Percentiles rank a stretch among this genome's conserved stretches.
Conservation (phyloP, 805 yeast genomes). For the Geotrichum ghanense region DNA sequence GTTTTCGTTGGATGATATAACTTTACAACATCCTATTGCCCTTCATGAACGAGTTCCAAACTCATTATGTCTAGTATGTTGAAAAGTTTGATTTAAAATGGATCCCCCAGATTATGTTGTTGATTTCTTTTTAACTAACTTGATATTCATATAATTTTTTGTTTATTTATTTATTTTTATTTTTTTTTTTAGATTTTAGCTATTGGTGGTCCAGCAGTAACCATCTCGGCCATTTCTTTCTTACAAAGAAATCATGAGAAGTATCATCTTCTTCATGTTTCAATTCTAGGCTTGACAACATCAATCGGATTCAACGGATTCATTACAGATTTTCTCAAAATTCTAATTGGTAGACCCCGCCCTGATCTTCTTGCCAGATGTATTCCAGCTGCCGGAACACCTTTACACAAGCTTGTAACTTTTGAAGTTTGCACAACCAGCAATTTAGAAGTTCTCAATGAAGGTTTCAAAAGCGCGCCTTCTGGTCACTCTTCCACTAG, state of each 20-base stretch:
- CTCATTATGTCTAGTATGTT: slow-evolving; percentile 34
- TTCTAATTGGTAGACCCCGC: slow-evolving; percentile 79
- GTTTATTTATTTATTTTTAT: too few relatives aligned
- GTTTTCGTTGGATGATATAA: slow-evolving; percentile 61
- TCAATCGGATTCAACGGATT: slow-evolving; percentile 49
- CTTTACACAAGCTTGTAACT: slow-evolving; percentile 27
- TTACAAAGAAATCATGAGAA: slow-evolving; percentile 17
- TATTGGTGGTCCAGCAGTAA: slow-evolving; percentile 20
- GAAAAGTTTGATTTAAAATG: not conserved
- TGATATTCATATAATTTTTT: too few relatives aligned
- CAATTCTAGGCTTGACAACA: slow-evolving; percentile 54
- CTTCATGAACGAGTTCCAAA: slow-evolving; percentile 59
- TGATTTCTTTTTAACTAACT: slow-evolving; percentile 44
- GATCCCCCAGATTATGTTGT: not conserved
- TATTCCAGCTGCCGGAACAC: slow-evolving; percentile 48
- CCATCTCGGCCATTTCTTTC: slow-evolving; percentile 18
- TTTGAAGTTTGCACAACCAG: slow-evolving; percentile 28
- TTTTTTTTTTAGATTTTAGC: slow-evolving; percentile 20
- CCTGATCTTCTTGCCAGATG: slow-evolving; percentile 90
- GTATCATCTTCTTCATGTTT: slow-evolving; percentile 43
- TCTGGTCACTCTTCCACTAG: slow-evolving; percentile 46
- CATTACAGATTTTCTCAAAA: slow-evolving; percentile 64
- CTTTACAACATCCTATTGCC: slow-evolving; percentile 75
- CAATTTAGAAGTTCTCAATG: slow-evolving; percentile 25
- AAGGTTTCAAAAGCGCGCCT: slow-evolving; percentile 48